Evolutionary conservation across 768 basidiomycete species (phyloP).

Genomic region (Kwoniella shandongensis): DNA sequence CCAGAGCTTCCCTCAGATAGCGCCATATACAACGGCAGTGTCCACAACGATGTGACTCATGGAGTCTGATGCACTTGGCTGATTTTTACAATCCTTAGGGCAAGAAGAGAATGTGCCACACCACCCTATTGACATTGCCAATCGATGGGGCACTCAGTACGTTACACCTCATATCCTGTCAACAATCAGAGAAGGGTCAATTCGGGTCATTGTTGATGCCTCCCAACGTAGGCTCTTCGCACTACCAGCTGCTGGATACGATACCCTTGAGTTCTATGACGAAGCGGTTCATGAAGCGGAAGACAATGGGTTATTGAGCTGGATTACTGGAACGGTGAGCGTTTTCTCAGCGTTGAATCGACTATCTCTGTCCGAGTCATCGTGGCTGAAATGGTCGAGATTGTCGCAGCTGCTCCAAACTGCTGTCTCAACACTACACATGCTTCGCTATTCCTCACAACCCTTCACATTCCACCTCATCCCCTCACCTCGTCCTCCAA

Average conservation of each 20-base stretch:
- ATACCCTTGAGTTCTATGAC: constrained; percentile 49
- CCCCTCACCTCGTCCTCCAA: constrained; percentile 29
- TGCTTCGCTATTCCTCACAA: constrained; percentile 46
- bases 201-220: constrained; percentile 1
- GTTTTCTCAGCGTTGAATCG: neutral
- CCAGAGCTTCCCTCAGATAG: too few relatives aligned
- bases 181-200: neutral
- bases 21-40: too few relatives aligned
- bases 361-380: neutral
- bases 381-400: neutral
- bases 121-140: constrained; percentile 31
- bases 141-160: constrained; percentile 52
- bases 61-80: constrained; percentile 3
- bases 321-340: constrained; percentile 49
- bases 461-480: constrained; percentile 47
- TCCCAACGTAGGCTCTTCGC: constrained; percentile 47
- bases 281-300: constrained; percentile 36
- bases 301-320: constrained; percentile 48
- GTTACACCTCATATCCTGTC: constrained; percentile 3
- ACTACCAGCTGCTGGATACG: constrained; percentile 46
- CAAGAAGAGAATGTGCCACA: constrained; percentile 44
- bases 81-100: constrained; percentile 22
- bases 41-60: too few relatives aligned
- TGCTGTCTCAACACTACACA: constrained; percentile 45
- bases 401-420: constrained; percentile 44